phyloP scores from a whole-genome alignment of 1,284 basidiomycete genomes.

The Coriolopsis trogii region DNA sequence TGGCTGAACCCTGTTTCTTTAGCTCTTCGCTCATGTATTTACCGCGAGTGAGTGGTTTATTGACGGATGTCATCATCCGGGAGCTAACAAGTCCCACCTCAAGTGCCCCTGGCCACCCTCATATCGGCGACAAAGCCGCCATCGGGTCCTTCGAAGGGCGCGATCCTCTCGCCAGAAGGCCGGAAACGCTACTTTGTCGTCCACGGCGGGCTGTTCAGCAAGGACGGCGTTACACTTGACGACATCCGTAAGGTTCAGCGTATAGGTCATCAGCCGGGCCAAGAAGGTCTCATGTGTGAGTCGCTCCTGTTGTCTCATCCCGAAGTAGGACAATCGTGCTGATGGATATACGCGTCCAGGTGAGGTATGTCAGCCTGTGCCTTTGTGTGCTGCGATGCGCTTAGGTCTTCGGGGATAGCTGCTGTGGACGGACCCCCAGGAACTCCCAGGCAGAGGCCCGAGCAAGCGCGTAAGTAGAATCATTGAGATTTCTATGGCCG shows the following conservation, averaged over 20 bases:
- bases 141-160: constrained; percentile 40
- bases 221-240: constrained; percentile 91
- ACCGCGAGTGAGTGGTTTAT: constrained; percentile 69
- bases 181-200: constrained; percentile 93
- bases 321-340: background rate
- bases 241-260: constrained; percentile 90
- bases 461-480: constrained; percentile 84
- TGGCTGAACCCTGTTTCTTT: constrained; percentile 7
- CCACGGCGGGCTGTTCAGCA: constrained; percentile 95
- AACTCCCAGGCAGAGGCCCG: constrained; percentile 88
- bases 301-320: constrained; percentile 21
- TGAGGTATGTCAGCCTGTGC: no score
- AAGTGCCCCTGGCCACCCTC: constrained; percentile 93
- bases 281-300: constrained; percentile 93
- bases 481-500: background rate
- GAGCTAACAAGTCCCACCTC: constrained; percentile 7
- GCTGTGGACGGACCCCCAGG: constrained; percentile 97
- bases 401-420: constrained; percentile 40
- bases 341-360: constrained; percentile 37
- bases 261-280: constrained; percentile 90
- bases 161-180: constrained; percentile 84
- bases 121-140: constrained; percentile 75
- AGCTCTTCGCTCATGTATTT: constrained; percentile 93
- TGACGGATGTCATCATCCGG: background rate
- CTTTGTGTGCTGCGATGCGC: no score